These are phyloP conservation scores for Penicillium coffeae DNA, from an alignment of 495 filamentous ascomycete species.

Conservation along the genomic window DNA sequence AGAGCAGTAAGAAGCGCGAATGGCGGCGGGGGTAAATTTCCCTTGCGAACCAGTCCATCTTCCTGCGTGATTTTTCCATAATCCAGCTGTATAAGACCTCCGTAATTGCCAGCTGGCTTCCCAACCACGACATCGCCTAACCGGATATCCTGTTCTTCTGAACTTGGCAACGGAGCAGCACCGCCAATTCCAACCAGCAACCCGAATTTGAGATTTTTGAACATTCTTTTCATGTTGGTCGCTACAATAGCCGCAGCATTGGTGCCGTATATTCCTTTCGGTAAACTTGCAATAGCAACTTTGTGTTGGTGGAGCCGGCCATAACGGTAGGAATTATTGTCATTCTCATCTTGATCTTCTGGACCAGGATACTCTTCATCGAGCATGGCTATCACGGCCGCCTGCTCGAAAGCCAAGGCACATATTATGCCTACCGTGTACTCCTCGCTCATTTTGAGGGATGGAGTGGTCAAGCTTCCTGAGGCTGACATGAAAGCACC, in stretches of 20 bases:
- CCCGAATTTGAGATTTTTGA: conserved; percentile 30
- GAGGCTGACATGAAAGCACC: not conserved
- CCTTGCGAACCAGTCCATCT: conserved; percentile 18
- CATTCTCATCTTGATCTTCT: no score
- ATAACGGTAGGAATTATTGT: conserved; percentile 1
- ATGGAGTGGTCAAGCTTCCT: not conserved
- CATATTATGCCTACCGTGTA: conserved; percentile 27
- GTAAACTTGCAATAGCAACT: conserved; percentile 31
- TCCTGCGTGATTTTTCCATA: conserved; percentile 6
- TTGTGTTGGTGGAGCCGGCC: conserved; percentile 33
- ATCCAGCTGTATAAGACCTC: conserved; percentile 22
- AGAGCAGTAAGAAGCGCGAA: no score
- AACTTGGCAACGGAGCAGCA: conserved; percentile 32
- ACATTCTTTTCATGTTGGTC: conserved; percentile 26
- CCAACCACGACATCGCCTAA: conserved; percentile 24
- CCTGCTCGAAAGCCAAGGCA: conserved; percentile 17
- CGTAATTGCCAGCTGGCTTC: conserved; percentile 1
- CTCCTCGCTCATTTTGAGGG: not conserved
- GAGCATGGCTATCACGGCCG: conserved; percentile 21
- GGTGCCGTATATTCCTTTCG: conserved; percentile 24
- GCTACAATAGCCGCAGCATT: conserved; percentile 26
- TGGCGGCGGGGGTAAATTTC: no score
- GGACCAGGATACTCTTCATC: conserved; percentile 9
- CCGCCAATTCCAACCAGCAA: conserved; percentile 46
- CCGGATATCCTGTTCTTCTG: conserved; percentile 7